Evolutionary conservation across 257 asterid species (phyloP), one percentile per base, ranked within the genome.

Genomic region (Solanum chmielewskii): DNA sequence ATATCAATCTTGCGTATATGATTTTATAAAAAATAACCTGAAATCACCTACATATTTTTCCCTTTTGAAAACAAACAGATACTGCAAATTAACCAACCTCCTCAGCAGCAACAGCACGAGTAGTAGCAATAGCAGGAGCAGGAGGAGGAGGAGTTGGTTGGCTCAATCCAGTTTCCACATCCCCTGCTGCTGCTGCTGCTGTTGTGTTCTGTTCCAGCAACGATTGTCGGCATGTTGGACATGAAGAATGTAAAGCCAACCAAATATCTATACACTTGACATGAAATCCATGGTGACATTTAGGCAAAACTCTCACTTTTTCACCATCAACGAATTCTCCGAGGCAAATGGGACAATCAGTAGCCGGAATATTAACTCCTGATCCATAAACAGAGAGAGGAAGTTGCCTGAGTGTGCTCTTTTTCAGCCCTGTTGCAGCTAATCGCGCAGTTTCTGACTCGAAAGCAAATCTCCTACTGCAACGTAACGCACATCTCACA

Each of bases 311-410:
- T 88, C 98, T 92, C 2, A 94, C 90, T 83, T 94, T 94, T 87
- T 95, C 98, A 7, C 98, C 98, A 83, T 94, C 97, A 86, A 81
- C 85, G 86, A 94, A 95, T 90, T 94, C 98, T 3, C 92, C 93
- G 0, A 95, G 94, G 84, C 98, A 95, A 59, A 95, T 94, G 7
- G 98, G 93, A 52, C 98, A 95, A n/a, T 95, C 98, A 2, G 96
- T 93, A 7, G 86, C 92, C 66, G 92, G 88, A 84, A 87, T 85
- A 35, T 87, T 89, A 37, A 41, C 81, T 62, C 91, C 95, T 5
- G 94, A 41, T 21, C 92, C 93, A 44, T 92, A 93, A 44, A 92
- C 96, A 3, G 90, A 90, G 87, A 95, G 94, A 16, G 98, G 98
- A 56, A 95, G 91, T 89, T 64, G 89, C n/a, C 93, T 87, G 3